Evolutionary conservation across 371 early-diverging fungal species (phyloP).

Genomic region (Mucor sp.): DNA sequence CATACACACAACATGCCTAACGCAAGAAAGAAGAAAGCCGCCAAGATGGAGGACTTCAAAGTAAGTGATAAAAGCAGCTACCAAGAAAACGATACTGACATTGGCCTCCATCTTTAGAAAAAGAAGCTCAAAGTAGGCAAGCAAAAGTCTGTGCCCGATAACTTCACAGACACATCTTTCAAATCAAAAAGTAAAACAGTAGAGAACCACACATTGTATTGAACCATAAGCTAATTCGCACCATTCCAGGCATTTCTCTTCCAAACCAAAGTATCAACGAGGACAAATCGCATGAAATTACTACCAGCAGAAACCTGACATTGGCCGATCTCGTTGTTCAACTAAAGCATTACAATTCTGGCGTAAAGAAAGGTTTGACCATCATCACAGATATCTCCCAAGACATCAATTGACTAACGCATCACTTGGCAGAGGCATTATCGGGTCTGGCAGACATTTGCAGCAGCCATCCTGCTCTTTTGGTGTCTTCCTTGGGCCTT

Average conservation of each 20-base stretch:
- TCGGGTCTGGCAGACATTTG: constrained; percentile 71
- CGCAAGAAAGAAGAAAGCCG: constrained; percentile 72
- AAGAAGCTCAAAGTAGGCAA: constrained; percentile 92
- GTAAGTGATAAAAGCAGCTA: constrained; percentile 25
- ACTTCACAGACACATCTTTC: constrained; percentile 85
- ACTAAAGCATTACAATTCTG: constrained; percentile 76
- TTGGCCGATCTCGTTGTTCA: constrained; percentile 74
- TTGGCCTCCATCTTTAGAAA: constrained; percentile 56
- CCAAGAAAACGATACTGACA: neutral
- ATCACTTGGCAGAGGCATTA: constrained; percentile 60
- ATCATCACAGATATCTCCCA: too few species aligned
- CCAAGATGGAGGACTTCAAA: constrained; percentile 84
- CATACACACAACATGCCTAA: constrained; percentile 59
- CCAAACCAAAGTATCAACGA: constrained; percentile 77
- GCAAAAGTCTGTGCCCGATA: constrained; percentile 77
- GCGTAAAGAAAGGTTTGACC: constrained; percentile 67
- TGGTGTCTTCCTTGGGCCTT: constrained; percentile 63
- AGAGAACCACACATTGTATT: neutral
- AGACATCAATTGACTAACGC: too few species aligned
- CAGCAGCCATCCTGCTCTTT: constrained; percentile 52
- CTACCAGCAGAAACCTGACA: constrained; percentile 74
- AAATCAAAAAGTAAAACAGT: constrained; percentile 68
- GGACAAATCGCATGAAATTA: constrained; percentile 71
- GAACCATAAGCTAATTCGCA: neutral
- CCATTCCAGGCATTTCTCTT: constrained; percentile 67